Evolutionary conservation across 345 rosid species (phyloP).

Genomic region (Rhodamnia argentea): DNA sequence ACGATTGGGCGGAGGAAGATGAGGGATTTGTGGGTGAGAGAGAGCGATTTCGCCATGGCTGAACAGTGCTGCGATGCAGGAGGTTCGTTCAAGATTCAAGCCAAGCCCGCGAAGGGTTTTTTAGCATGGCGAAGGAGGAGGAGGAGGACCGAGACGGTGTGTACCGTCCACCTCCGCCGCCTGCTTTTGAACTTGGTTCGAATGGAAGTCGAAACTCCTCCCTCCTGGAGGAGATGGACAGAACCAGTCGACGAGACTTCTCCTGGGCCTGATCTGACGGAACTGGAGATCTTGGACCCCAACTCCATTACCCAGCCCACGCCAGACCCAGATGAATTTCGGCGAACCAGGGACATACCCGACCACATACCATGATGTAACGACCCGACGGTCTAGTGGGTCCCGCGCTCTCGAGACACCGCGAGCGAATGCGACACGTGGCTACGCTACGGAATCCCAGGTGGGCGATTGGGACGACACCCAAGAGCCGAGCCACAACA

Average conservation of each 20-base stretch:
- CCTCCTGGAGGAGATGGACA: background rate
- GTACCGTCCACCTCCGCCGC: background rate
- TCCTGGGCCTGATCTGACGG: background rate
- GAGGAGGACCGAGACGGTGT: background rate
- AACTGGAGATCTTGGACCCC: background rate
- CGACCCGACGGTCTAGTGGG: background rate
- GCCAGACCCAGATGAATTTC: background rate
- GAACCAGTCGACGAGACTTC: background rate
- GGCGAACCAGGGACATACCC: background rate
- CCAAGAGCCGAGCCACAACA: background rate
- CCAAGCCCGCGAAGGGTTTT: background rate
- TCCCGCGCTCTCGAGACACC: background rate
- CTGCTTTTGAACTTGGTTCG: background rate
- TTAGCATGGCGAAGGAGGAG: background rate
- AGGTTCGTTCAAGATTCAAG: background rate
- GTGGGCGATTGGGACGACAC: background rate
- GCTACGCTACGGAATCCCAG: background rate
- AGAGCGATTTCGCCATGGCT: conserved; percentile 4
- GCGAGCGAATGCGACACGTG: background rate
- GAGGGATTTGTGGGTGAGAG: conserved; percentile 13
- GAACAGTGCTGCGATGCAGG: background rate
- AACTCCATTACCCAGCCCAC: background rate
- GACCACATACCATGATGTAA: background rate
- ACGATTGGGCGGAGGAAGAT: conserved; percentile 23
- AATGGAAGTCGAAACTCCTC: background rate